These are phyloP conservation scores for Cordia subcordata DNA, from an alignment of 257 asterid genomes.

Conservation along the genomic window DNA sequence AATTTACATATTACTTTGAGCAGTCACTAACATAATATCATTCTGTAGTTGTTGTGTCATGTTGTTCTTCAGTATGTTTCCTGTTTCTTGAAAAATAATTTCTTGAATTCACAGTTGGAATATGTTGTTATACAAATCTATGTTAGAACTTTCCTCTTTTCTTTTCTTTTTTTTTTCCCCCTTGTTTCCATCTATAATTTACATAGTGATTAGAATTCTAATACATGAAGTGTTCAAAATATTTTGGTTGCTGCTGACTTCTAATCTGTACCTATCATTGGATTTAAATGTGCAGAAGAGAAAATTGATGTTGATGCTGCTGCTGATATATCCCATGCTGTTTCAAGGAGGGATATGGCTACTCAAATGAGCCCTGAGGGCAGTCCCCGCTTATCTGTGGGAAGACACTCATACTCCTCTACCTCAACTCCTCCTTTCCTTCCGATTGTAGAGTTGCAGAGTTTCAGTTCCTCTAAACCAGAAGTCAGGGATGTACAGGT, in stretches of 20 bases:
- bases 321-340: constrained; percentile 13
- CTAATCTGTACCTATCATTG: constrained; percentile 11
- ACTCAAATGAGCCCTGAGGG: constrained; percentile 95
- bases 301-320: constrained; percentile 33
- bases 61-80: too few species aligned
- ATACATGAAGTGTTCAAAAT: not conserved
- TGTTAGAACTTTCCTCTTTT: not conserved
- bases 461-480: constrained; percentile 35
- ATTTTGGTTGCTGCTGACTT: not conserved
- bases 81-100: too few species aligned
- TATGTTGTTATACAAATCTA: not conserved
- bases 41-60: too few species aligned
- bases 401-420: constrained; percentile 45
- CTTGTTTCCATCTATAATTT: not conserved
- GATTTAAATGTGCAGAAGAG: constrained; percentile 23
- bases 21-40: too few species aligned
- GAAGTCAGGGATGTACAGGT: constrained; percentile 76
- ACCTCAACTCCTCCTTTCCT: constrained; percentile 50
- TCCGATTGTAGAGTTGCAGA: constrained; percentile 52
- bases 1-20: too few species aligned
- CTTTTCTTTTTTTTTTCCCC: not conserved
- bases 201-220: not conserved
- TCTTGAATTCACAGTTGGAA: too few species aligned
- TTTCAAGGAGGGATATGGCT: constrained; percentile 83
- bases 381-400: constrained; percentile 54